A percentile compares a stretch with the other conserved stretches of the same genome.
Evolutionary conservation across 2,329 filamentous ascomycete genomes (phyloP).

Genomic region (Hypomyces perniciosus): DNA sequence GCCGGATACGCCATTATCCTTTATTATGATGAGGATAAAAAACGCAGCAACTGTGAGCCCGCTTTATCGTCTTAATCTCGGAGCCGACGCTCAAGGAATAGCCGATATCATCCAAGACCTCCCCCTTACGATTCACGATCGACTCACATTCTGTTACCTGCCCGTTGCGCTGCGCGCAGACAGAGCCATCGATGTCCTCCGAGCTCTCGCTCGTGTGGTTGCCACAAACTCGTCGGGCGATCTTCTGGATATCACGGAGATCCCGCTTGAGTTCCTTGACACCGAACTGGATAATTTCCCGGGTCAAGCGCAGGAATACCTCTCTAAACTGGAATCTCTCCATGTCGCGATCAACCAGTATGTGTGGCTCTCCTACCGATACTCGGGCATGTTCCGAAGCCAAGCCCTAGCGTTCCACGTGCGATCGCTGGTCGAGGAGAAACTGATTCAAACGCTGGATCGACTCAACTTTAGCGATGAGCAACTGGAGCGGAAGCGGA

Average conservation of each 20-base stretch:
- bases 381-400: slow-evolving; percentile 71
- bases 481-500: slow-evolving; percentile 24
- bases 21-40: slow-evolving; percentile 69
- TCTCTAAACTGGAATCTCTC: slow-evolving; percentile 66
- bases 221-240: slow-evolving; percentile 60
- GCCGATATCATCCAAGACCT: slow-evolving; percentile 71
- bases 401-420: slow-evolving; percentile 72
- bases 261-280: slow-evolving; percentile 72
- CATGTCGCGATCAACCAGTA: slow-evolving; percentile 83
- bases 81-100: slow-evolving; percentile 53
- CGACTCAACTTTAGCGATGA: slow-evolving; percentile 46
- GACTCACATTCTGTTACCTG: slow-evolving; percentile 67
- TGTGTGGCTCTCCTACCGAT: slow-evolving; percentile 89
- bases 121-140: slow-evolving; percentile 64
- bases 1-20: slow-evolving; percentile 71
- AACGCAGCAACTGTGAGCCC: slow-evolving; percentile 59
- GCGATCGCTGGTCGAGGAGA: slow-evolving; percentile 69
- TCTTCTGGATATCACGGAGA: slow-evolving; percentile 62
- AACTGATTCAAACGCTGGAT: slow-evolving; percentile 48
- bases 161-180: slow-evolving; percentile 55
- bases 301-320: slow-evolving; percentile 44
- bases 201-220: slow-evolving; percentile 63
- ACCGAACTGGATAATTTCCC: slow-evolving; percentile 40
- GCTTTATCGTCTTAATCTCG: slow-evolving; percentile 62
- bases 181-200: slow-evolving; percentile 45